These are phyloP conservation scores for Geum urbanum DNA, from an alignment of 306 rosid species.

Conservation along the genomic window DNA sequence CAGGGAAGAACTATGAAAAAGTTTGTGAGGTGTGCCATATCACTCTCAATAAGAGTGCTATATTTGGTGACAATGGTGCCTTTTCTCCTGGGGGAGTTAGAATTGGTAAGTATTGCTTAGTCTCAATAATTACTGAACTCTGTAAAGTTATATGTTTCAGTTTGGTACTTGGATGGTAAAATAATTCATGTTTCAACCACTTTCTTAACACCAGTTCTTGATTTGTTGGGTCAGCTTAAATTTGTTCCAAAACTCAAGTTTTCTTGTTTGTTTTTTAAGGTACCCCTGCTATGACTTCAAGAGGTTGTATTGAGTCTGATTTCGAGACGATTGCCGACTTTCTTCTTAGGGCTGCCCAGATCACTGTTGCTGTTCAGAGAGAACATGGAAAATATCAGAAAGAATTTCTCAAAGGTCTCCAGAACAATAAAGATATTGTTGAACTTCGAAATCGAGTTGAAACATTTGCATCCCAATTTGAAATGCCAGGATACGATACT, in stretches of 20 bases:
- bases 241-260: neutral
- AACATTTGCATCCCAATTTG: slow-evolving; percentile 64
- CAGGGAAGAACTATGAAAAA: slow-evolving; percentile 73
- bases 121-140: neutral
- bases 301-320: slow-evolving; percentile 80
- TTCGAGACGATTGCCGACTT: slow-evolving; percentile 73
- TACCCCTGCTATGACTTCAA: slow-evolving; percentile 88
- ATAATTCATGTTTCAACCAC: neutral
- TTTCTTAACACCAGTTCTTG: neutral
- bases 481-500: slow-evolving; percentile 75
- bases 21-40: slow-evolving; percentile 79
- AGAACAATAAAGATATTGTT: slow-evolving; percentile 50
- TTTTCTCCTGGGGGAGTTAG: slow-evolving; percentile 74
- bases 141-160: neutral
- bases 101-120: slow-evolving; percentile 47
- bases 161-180: neutral
- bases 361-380: slow-evolving; percentile 50
- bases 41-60: slow-evolving; percentile 67
- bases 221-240: neutral
- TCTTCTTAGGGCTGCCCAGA: slow-evolving; percentile 67
- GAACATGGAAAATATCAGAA: slow-evolving; percentile 57
- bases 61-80: slow-evolving; percentile 61
- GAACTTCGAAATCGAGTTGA: slow-evolving; percentile 66
- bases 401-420: slow-evolving; percentile 56
- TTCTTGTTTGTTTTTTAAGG: slow-evolving; percentile 37